Conservation (phyloP, 2,329 filamentous ascomycete genomes). For the Fusarium drepaniforme region DNA sequence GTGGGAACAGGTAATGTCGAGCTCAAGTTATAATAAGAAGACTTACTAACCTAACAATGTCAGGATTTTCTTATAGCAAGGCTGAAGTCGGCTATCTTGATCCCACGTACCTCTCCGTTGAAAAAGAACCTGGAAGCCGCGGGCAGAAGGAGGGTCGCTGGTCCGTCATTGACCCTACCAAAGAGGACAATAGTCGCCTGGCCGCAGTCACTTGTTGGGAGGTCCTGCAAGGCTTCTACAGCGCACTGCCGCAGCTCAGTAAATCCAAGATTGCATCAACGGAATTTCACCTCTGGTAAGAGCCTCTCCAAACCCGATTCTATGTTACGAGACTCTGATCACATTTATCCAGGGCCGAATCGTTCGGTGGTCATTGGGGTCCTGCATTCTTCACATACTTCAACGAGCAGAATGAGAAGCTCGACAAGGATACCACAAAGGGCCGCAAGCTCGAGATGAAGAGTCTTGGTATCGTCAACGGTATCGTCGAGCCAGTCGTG, state of each 20-base stretch:
- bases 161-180: conserved; percentile 12
- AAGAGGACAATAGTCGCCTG: conserved; percentile 11
- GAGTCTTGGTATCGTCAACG: conserved; percentile 26
- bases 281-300: conserved; percentile 17
- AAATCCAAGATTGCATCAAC: conserved; percentile 13
- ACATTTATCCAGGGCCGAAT: conserved; percentile 5
- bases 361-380: conserved; percentile 24
- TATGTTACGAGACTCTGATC: not conserved
- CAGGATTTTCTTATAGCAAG: conserved; percentile 18
- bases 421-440: not conserved
- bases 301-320: accelerated
- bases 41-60: not conserved
- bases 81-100: conserved; percentile 20
- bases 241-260: conserved; percentile 14
- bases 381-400: conserved; percentile 26
- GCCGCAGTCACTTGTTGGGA: conserved; percentile 25
- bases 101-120: conserved; percentile 13
- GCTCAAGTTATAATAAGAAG: not conserved
- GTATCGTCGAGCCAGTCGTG: conserved; percentile 17
- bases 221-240: conserved; percentile 23
- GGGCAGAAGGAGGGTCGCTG: conserved; percentile 15
- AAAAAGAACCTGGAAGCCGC: conserved; percentile 5
- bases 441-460: conserved; percentile 24
- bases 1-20: conserved; percentile 5
- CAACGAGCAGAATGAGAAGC: conserved; percentile 12